A percentile compares a stretch with the other conserved stretches of the same genome.
Conservation (phyloP, 1,139 yeast genomes). For the Pichia sp. region DNA sequence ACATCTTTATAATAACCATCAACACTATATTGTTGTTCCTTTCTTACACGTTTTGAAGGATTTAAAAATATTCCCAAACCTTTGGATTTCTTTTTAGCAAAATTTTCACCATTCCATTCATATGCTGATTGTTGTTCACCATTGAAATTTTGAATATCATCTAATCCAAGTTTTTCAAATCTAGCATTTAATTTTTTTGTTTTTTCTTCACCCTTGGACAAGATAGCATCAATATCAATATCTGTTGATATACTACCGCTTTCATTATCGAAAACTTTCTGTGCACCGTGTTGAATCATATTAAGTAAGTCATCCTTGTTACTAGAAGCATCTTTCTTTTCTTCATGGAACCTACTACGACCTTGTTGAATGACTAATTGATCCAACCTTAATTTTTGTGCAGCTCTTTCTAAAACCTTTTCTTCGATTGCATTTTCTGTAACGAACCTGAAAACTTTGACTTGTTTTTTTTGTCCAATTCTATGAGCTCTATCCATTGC, state of each 20-base stretch:
- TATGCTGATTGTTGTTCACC: slow-evolving; percentile 73
- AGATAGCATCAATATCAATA: slow-evolving; percentile 66
- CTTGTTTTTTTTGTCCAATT: slow-evolving; percentile 96
- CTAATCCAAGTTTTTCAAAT: slow-evolving; percentile 79
- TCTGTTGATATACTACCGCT: slow-evolving; percentile 34
- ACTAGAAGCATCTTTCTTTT: slow-evolving; percentile 30
- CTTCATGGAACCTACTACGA: slow-evolving; percentile 37
- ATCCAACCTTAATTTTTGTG: slow-evolving; percentile 86
- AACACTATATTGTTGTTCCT: slow-evolving; percentile 79
- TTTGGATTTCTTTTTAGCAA: slow-evolving; percentile 59
- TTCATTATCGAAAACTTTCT: slow-evolving; percentile 62
- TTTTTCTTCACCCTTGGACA: slow-evolving; percentile 72
- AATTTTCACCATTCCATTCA: slow-evolving; percentile 96
- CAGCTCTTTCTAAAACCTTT: slow-evolving; percentile 91
- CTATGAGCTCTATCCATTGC: slow-evolving; percentile 99
- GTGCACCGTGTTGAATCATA: slow-evolving; percentile 98
- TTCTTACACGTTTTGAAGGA: slow-evolving; percentile 84
- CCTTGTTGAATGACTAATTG: slow-evolving; percentile 97
- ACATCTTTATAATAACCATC: slow-evolving; percentile 87
- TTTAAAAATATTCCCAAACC: slow-evolving; percentile 67
- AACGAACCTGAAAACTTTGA: slow-evolving; percentile 81
- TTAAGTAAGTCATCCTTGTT: slow-evolving; percentile 80
- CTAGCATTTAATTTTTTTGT: slow-evolving; percentile 72
- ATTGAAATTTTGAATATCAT: slow-evolving; percentile 84
- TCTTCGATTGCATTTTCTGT: slow-evolving; percentile 97